A percentile compares a stretch with the other conserved stretches of the same genome.
Evolutionary conservation across 1,139 yeast species (phyloP).

Genomic region (Candida sp.): DNA sequence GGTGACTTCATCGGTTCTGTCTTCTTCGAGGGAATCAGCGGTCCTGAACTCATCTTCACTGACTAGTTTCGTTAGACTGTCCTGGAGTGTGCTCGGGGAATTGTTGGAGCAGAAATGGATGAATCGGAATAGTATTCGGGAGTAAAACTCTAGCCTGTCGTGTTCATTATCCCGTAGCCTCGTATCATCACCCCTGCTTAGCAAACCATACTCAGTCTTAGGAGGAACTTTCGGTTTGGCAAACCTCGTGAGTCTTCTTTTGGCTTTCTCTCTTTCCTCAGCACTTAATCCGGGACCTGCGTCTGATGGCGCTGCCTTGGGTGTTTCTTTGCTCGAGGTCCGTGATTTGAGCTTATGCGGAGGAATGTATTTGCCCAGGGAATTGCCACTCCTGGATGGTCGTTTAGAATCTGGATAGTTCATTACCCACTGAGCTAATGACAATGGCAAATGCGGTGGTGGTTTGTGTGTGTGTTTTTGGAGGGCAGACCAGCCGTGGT

Average conservation of each 20-base stretch:
- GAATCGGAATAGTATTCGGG: constrained; percentile 34
- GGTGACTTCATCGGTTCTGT: constrained; percentile 8
- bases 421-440: too few species aligned
- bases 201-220: constrained; percentile 43
- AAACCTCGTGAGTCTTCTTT: constrained; percentile 22
- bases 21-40: constrained; percentile 4
- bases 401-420: constrained; percentile 2
- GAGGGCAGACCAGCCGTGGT: too few species aligned
- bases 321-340: neutral
- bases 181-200: constrained; percentile 64
- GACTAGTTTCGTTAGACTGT: constrained; percentile 19
- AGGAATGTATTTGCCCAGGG: constrained; percentile 8
- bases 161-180: constrained; percentile 45
- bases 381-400: neutral
- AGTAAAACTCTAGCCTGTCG: constrained; percentile 44
- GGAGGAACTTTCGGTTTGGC: constrained; percentile 9
- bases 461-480: neutral
- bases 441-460: neutral
- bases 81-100: constrained; percentile 20
- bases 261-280: constrained; percentile 16
- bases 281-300: neutral
- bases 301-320: neutral
- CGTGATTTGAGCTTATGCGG: constrained; percentile 6
- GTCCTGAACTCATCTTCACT: constrained; percentile 10
- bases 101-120: constrained; percentile 28